Percentiles rank a stretch among this genome's conserved stretches.
These are phyloP conservation scores for Cronartium ribicola DNA, from an alignment of 1,284 basidiomycete species.

Conservation along the genomic window DNA sequence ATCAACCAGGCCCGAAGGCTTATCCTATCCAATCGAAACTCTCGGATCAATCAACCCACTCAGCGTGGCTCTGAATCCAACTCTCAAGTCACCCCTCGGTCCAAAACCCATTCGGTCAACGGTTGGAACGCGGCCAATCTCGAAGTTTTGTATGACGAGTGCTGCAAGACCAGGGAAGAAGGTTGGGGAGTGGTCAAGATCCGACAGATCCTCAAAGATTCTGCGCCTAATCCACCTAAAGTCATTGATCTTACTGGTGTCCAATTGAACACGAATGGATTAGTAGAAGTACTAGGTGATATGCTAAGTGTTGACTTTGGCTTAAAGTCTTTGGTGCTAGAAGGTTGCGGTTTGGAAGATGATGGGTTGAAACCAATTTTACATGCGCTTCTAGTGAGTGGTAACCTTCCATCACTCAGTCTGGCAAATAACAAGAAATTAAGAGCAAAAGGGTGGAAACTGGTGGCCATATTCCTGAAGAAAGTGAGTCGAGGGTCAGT, in stretches of 20 bases:
- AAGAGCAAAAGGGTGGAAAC: slow-evolving; percentile 70
- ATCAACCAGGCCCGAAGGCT: slow-evolving; percentile 66
- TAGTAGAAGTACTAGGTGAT: slow-evolving; percentile 76
- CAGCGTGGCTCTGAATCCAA: slow-evolving; percentile 58
- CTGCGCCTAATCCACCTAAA: slow-evolving; percentile 59
- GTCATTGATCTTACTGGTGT: slow-evolving; percentile 69
- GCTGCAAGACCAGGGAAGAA: slow-evolving; percentile 71
- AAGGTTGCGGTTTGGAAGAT: slow-evolving; percentile 75
- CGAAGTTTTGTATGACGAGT: slow-evolving; percentile 72
- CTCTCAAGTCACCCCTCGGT: slow-evolving; percentile 54
- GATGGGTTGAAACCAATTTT: slow-evolving; percentile 81
- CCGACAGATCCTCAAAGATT: slow-evolving; percentile 64
- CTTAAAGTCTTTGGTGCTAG: slow-evolving; percentile 70
- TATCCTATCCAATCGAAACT: slow-evolving; percentile 75
- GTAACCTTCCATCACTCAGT: slow-evolving; percentile 73
- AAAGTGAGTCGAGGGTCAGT: slow-evolving; percentile 57
- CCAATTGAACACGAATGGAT: slow-evolving; percentile 62
- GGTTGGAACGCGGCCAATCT: slow-evolving; percentile 78
- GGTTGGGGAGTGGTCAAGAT: slow-evolving; percentile 61
- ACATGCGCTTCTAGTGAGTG: slow-evolving; percentile 80
- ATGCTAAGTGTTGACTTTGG: slow-evolving; percentile 86
- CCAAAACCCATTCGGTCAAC: slow-evolving; percentile 55
- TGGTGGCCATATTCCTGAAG: slow-evolving; percentile 72
- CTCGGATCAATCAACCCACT: slow-evolving; percentile 65
- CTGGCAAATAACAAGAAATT: slow-evolving; percentile 80